These are phyloP conservation scores for Ceratocystis smalleyi DNA, from an alignment of 2,329 filamentous ascomycete species.

Conservation along the genomic window DNA sequence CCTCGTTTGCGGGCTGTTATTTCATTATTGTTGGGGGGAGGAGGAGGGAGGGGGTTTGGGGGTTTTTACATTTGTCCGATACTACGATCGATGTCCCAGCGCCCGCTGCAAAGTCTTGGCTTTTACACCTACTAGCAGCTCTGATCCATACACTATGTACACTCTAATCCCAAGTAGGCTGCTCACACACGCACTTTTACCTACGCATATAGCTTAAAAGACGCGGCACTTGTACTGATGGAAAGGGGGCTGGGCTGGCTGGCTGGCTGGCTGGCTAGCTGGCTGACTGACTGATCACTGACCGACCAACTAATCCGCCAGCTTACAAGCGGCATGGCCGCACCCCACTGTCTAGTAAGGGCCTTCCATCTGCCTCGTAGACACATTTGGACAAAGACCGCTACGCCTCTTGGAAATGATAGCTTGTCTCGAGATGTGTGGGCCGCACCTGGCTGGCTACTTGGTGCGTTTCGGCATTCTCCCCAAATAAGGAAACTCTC, in stretches of 20 bases:
- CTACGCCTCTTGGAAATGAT: neutral
- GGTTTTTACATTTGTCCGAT: neutral
- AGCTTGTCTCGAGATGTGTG: constrained; percentile 14
- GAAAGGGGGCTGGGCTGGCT: no score
- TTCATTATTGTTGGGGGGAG: neutral
- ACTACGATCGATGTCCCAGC: neutral
- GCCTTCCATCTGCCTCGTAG: neutral
- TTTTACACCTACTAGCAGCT: neutral
- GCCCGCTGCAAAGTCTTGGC: neutral
- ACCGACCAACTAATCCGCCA: no score
- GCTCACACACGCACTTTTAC: neutral
- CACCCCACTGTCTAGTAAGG: neutral
- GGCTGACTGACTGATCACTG: no score
- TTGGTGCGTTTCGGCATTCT: constrained; percentile 3
- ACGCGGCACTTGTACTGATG: no score
- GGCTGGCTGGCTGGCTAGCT: no score
- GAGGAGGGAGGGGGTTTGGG: no score
- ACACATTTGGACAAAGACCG: neutral
- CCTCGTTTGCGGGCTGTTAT: neutral
- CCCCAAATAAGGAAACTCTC: neutral
- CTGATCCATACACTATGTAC: no score
- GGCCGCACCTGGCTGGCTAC: constrained; percentile 3
- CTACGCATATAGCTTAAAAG: neutral
- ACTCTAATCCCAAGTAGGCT: neutral
- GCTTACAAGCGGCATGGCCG: neutral